Conservation (phyloP, 345 rosid genomes). For the Erodium maritimum region DNA sequence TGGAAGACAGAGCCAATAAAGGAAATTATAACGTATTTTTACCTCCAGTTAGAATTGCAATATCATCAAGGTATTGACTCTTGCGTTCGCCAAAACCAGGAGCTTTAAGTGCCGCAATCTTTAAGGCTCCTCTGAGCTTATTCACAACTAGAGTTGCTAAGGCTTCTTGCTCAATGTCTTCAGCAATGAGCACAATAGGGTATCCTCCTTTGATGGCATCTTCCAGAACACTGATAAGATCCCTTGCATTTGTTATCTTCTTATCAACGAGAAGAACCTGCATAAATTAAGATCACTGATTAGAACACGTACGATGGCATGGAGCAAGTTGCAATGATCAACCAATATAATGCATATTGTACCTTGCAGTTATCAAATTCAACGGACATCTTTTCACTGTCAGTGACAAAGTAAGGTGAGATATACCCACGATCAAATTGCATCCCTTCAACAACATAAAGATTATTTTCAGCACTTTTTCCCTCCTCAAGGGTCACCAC, state of each 20-base stretch:
- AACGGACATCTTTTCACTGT: constrained; percentile 94
- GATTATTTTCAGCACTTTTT: constrained; percentile 89
- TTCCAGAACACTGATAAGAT: constrained; percentile 25
- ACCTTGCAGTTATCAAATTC: constrained; percentile 99
- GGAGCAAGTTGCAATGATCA: background rate
- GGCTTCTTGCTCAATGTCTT: constrained; percentile 35
- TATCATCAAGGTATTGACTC: constrained; percentile 95
- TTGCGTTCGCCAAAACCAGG: constrained; percentile 98
- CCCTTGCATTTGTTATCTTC: constrained; percentile 40
- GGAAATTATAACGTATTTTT: constrained; percentile 4
- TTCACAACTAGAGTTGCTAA: constrained; percentile 84
- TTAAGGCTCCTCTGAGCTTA: constrained; percentile 83
- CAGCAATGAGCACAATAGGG: constrained; percentile 26
- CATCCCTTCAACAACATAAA: constrained; percentile 99
- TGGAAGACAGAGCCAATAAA: too few relatives aligned
- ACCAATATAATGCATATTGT: background rate
- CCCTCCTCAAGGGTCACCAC: constrained; percentile 99
- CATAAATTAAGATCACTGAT: constrained; percentile 12
- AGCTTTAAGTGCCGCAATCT: constrained; percentile 94
- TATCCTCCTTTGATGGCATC: constrained; percentile 25
- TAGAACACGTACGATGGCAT: background rate
- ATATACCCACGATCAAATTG: constrained; percentile 98
- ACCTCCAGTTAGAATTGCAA: constrained; percentile 93
- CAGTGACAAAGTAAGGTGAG: constrained; percentile 96
- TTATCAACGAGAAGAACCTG: constrained; percentile 67